Evolutionary conservation across 2,329 filamentous ascomycete genomes (phyloP).

Genomic region (Teratosphaeria gauchensis): DNA sequence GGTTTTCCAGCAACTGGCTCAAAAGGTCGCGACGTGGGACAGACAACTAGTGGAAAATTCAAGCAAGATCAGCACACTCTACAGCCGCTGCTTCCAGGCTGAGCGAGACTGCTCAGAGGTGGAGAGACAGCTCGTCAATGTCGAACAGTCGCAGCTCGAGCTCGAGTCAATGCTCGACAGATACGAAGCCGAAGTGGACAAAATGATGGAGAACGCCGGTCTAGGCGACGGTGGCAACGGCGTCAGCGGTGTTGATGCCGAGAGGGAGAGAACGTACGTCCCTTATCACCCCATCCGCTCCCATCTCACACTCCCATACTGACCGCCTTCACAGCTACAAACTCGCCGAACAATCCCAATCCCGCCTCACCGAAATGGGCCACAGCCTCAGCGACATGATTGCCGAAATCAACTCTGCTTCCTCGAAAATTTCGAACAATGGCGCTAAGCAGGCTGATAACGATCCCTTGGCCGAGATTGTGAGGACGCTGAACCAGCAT

Average conservation of each 20-base stretch:
- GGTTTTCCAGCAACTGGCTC: conserved; percentile 85
- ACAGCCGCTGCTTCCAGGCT: conserved; percentile 83
- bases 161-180: conserved; percentile 78
- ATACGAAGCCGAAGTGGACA: conserved; percentile 86
- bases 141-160: conserved; percentile 90
- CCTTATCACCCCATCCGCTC: not conserved
- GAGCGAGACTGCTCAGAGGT: conserved; percentile 89
- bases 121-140: conserved; percentile 77
- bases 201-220: conserved; percentile 72
- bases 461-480: conserved; percentile 78
- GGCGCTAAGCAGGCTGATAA: conserved; percentile 28
- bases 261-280: conserved; percentile 78
- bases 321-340: conserved; percentile 52
- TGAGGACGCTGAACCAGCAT: conserved; percentile 88
- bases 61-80: conserved; percentile 89
- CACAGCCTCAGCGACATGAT: conserved; percentile 93
- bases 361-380: conserved; percentile 86
- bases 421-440: conserved; percentile 60
- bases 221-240: conserved; percentile 33
- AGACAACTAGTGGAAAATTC: conserved; percentile 85
- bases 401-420: conserved; percentile 91
- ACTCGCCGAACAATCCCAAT: conserved; percentile 83
- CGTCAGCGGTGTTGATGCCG: conserved; percentile 81
- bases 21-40: conserved; percentile 84
- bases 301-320: conserved; percentile 7